Base-by-base conservation (phyloP, 163 green algal species). In the Volvox carteri region DNA sequence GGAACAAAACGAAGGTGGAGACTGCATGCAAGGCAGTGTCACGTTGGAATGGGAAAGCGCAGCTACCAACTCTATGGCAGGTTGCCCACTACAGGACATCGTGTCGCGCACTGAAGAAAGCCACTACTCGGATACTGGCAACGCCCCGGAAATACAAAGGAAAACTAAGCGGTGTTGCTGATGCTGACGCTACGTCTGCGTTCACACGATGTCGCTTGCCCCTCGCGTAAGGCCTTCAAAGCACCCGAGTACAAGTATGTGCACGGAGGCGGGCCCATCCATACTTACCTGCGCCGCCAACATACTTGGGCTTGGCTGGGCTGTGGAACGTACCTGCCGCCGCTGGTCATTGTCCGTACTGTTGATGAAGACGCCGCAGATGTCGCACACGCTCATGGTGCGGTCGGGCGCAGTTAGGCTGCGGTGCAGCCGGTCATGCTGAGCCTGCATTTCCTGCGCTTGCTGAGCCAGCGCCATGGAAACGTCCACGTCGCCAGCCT, bases 281-380 rank as follows among this genome's bases (percentile, higher is more conserved):
- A 85, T 67, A 78, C 86, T 77, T 79, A 79, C 77, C 54, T 84
- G 44, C 65, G 86, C 78, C 76, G 75, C 86, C 86, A 87, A 70
- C 46, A 70, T 46, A 9, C 33, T 50, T 70, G 65, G 48, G 65
- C 14, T 87, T 70, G 81, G 78, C 56, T 65, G 28, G 39, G 56
- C 18, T n/a, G 76, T 37, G 14, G 33, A 41, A 87, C 81, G 81
- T 79, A 87, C 81, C 81, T 87, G 81, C 62, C 81, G 44, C 81
- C 81, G 81, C 89, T 95, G 91, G 73, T 98, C 95, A 84, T 96
- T 97, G 91, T 98, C 96, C 44, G 91, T 96, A 85, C 89, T 95
- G 91, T 97, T 96, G 88, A 98, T 97, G 92, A 98, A 98, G 42
- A 98, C 92, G 62, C 96, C 96, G 77, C 95, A 98, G 68, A 98